phyloP scores from a whole-genome alignment of 164 flowering plant genomes.

The Aristolochia fimbriata region DNA sequence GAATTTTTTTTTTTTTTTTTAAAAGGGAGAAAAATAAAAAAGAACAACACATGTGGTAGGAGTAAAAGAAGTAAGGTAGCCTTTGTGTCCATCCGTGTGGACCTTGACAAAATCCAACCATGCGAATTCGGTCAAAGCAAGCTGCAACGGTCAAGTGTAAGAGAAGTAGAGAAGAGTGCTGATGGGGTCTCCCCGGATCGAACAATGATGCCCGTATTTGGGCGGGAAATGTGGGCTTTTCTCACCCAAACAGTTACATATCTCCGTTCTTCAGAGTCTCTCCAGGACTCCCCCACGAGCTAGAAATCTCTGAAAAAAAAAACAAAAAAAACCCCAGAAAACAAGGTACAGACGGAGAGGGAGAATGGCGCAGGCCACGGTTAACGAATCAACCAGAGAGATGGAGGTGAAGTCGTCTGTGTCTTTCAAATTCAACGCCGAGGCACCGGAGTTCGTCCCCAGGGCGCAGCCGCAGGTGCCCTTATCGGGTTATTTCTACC shows the following conservation, averaged over 20 bases:
- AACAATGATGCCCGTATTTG: slow-evolving; percentile 13
- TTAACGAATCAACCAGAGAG: slow-evolving; percentile 17
- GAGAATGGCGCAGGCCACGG: slow-evolving; percentile 14
- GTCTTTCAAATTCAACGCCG: slow-evolving; percentile 76
- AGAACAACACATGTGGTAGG: no score
- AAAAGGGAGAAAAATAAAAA: no score
- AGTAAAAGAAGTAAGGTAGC: no score
- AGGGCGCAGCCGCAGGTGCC: slow-evolving; percentile 54
- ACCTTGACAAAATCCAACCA: slow-evolving; percentile 6
- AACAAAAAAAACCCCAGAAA: not conserved
- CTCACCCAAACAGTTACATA: slow-evolving; percentile 25
- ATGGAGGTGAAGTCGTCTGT: slow-evolving; percentile 8
- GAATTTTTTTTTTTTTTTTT: no score
- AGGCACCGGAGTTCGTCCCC: slow-evolving; percentile 92
- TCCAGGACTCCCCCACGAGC: not conserved
- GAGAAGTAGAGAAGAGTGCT: slow-evolving; percentile 9
- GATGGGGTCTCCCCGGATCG: not conserved
- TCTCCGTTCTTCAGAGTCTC: slow-evolving; percentile 6
- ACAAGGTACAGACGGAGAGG: not conserved
- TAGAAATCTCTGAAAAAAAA: slow-evolving; percentile 1
- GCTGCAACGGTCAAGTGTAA: not conserved
- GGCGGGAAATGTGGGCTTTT: slow-evolving; percentile 40
- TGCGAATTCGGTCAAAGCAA: slow-evolving; percentile 3
- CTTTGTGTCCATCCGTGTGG: no score
- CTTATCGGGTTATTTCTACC: slow-evolving; percentile 54